Conservation (phyloP, 2,329 filamentous ascomycete genomes). For the Geoglossum cookeanum region DNA sequence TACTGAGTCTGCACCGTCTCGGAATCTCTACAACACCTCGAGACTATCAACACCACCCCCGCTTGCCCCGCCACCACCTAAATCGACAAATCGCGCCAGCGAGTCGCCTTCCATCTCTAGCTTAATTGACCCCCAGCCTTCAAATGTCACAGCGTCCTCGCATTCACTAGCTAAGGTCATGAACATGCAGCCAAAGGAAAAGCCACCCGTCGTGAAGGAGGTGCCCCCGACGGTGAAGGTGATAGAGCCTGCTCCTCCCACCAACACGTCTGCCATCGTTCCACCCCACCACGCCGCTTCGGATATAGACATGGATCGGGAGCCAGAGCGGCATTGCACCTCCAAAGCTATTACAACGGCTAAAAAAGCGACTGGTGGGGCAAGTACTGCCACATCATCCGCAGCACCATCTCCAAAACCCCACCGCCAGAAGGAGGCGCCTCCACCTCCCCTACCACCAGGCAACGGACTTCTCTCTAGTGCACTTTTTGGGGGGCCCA, state of each 20-base stretch:
- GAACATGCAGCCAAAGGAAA: background rate
- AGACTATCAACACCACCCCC: constrained; percentile 26
- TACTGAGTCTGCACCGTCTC: constrained; percentile 25
- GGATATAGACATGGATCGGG: background rate
- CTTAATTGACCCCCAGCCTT: constrained; percentile 52
- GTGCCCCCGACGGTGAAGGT: background rate
- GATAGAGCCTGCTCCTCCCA: background rate
- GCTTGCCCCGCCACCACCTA: constrained; percentile 30
- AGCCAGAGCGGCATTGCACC: background rate
- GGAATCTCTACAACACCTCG: constrained; percentile 13
- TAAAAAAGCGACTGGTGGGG: background rate
- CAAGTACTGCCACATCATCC: constrained; percentile 28
- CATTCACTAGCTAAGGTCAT: constrained; percentile 1
- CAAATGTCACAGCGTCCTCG: background rate
- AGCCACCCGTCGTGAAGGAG: background rate
- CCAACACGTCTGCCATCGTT: background rate
- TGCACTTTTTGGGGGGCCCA: constrained; percentile 31
- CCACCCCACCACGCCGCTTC: background rate
- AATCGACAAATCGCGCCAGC: constrained; percentile 46
- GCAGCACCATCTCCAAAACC: constrained; percentile 36
- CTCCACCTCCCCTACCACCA: constrained; percentile 36
- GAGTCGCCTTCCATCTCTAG: constrained; percentile 84
- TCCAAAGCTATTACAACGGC: background rate
- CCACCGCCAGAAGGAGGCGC: constrained; percentile 32
- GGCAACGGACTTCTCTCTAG: constrained; percentile 46